Evolutionary conservation across 805 yeast genomes (phyloP).

Genomic region (Hanseniaspora singularis): DNA sequence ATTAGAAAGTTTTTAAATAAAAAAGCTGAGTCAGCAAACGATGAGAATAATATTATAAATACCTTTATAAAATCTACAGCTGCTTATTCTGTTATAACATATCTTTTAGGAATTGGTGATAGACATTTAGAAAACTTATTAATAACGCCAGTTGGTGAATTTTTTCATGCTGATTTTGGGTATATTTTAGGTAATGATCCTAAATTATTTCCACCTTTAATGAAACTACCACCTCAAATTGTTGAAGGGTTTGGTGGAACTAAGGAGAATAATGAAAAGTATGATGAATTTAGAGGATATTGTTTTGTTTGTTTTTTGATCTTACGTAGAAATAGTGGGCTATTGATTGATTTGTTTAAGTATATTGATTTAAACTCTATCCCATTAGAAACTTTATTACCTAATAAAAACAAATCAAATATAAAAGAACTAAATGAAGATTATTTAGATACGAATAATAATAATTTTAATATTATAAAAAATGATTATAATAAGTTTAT

Average conservation of each 20-base stretch:
- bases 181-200: conserved; percentile 95
- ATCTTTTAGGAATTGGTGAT: conserved; percentile 91
- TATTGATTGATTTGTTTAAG: conserved; percentile 81
- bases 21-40: conserved; percentile 40
- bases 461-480: conserved; percentile 1
- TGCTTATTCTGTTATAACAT: conserved; percentile 94
- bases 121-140: conserved; percentile 86
- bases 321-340: conserved; percentile 73
- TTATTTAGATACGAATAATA: neutral
- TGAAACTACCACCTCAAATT: conserved; percentile 93
- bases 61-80: conserved; percentile 88
- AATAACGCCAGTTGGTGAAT: conserved; percentile 70
- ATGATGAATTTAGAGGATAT: conserved; percentile 74
- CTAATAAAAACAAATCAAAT: neutral
- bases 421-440: neutral
- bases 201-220: conserved; percentile 95
- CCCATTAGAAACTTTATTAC: neutral
- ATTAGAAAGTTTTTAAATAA: conserved; percentile 61
- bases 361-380: conserved; percentile 26
- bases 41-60: conserved; percentile 24
- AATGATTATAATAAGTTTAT: conserved; percentile 42
- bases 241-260: conserved; percentile 98
- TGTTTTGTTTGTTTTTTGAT: conserved; percentile 92
- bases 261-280: conserved; percentile 53
- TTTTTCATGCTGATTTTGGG: conserved; percentile 97